phyloP scores from a whole-genome alignment of 2,329 filamentous ascomycete species.

The Verticillium klebahnii region DNA sequence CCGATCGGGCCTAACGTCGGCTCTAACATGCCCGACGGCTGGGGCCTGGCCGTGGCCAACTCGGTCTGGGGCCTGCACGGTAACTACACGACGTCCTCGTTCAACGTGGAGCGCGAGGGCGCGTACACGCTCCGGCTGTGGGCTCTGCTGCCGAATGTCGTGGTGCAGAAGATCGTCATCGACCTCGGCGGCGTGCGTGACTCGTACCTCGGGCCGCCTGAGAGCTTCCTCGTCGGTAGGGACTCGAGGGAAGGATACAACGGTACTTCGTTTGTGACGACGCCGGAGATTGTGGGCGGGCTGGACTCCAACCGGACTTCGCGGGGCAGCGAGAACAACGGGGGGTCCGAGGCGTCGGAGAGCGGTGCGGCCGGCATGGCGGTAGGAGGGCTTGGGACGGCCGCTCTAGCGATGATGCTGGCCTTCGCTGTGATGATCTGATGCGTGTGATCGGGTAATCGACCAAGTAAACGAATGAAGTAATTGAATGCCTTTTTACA shows the following conservation, averaged over 20 bases:
- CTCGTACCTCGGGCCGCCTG: slow-evolving; percentile 53
- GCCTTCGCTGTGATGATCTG: neutral
- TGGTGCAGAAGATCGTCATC: slow-evolving; percentile 53
- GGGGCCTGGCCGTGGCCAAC: slow-evolving; percentile 39
- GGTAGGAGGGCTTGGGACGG: neutral
- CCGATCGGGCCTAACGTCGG: slow-evolving; percentile 38
- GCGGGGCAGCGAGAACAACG: neutral
- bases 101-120: slow-evolving; percentile 33
- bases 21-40: slow-evolving; percentile 33
- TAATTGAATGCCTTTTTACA: neutral
- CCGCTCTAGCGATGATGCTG: neutral
- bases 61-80: slow-evolving; percentile 38
- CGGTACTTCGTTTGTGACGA: slow-evolving; percentile 30
- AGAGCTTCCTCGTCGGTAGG: slow-evolving; percentile 44
- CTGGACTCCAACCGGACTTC: neutral
- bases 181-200: slow-evolving; percentile 49
- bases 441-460: neutral
- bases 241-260: slow-evolving; percentile 31
- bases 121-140: slow-evolving; percentile 46
- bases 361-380: neutral
- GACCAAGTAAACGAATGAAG: neutral
- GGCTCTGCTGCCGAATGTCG: slow-evolving; percentile 45
- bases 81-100: slow-evolving; percentile 40
- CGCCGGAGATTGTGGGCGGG: slow-evolving; percentile 10
- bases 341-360: neutral